Evolutionary conservation across 306 rosid species (phyloP), one percentile per base, ranked within the genome.

Genomic region (Gastrolobium bilobum): DNA sequence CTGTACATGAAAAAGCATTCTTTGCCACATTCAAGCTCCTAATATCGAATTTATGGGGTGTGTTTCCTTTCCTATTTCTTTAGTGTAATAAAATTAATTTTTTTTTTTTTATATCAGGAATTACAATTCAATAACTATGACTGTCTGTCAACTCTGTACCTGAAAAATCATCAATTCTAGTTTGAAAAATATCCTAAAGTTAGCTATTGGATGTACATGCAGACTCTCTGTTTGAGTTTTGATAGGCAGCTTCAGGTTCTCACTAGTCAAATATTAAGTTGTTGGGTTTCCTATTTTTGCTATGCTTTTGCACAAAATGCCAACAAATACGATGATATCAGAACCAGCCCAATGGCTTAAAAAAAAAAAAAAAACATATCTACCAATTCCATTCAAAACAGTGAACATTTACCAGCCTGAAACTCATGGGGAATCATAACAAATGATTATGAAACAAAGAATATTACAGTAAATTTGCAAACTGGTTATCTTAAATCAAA

Each of bases 401-500:
- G 48, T 15, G 71, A 37, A 48, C 7, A 51, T 37, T 30, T 33
- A 46, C 58, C 15, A 50, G 38, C 60, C 31, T 14, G 73, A 31
- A 48, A 73, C 31, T 46, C 62, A 66, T 3, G 13, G 9, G 9
- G 20, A 60, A 78, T 50, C 43, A 51, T 11, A 64, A 15, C 43
- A 58, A 42, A 42, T 50, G 14, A 83, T 10, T 20, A 46, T 50
- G 10, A 33, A 78, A 44, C 11, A 57, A 52, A 67, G 37, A 5
- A 40, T 35, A 83, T 46, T 38, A 20, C 10, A 35, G 38, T n/a
- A 59, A 72, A 75, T 68, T 68, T 15, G 13, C 34, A 39, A 44
- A 56, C 35, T 7, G 33, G 52, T 60, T 64, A 56, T 65, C 50
- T 30, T 30, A 62, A 58, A 73, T 68, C n/a, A 52, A 71, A 14